Base-by-base conservation (phyloP, 129 eudicot species). In the Centaurea solstitialis region DNA sequence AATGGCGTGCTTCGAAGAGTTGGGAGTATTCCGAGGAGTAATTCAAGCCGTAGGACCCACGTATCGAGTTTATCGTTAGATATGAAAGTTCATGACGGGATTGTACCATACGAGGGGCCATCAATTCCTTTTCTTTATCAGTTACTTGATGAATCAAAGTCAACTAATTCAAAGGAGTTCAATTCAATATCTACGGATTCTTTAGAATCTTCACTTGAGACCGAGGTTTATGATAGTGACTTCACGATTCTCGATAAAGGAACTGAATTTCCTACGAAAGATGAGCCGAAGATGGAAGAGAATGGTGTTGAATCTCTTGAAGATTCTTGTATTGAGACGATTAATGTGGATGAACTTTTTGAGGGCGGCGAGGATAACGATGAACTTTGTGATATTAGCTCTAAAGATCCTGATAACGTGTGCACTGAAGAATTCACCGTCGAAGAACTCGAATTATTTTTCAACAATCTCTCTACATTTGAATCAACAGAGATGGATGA, bases 291-390 rank as follows among this genome's bases (percentile, higher is more conserved):
- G 59, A 11, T 62, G 62, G 79, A 79, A 39, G 50, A 67, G 26
- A 65, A 72, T 40, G 38, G 9, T 64, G 79, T 69, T 70, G 67
- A 75, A 68, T 79, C 62, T 61, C 23, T 72, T 70, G 87, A 84
- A 79, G 37, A 17, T 80, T 73, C 87, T 76, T 64, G 53, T n/a
- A 85, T 87, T 40, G 92, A 91, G 81, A 84, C 83, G 17, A 81
- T 88, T 79, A 80, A 90, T 87, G 89, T 89, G 79, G 82, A 88
- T 28, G 91, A 88, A 21, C 85, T 88, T 71, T 90, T 93, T 40
- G 81, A 74, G 69, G 89, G 41, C 40, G 87, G 79, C 39, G 70
- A 53, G 45, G 75, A 76, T 69, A 26, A 78, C 17, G 81, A 50
- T 75, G 85, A 91, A 65, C 65, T 24, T 13, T 33, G 37, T 68